These are phyloP conservation scores for Limnanthes douglasii DNA, from an alignment of 345 rosid genomes.

Conservation along the genomic window DNA sequence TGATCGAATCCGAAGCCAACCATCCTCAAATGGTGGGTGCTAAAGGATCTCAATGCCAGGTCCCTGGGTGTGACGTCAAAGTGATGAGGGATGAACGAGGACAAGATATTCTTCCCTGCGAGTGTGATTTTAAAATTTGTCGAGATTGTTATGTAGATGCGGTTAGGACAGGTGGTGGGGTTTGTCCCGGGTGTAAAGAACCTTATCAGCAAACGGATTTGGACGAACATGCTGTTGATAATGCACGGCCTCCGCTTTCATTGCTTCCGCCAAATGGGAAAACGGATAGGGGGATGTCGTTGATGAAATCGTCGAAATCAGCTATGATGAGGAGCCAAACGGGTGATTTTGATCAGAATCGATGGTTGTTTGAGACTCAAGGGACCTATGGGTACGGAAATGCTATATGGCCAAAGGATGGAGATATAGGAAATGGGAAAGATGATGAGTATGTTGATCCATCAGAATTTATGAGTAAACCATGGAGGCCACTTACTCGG, in stretches of 20 bases:
- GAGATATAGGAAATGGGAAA: constrained; percentile 48
- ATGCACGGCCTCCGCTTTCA: constrained; percentile 47
- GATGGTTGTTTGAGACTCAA: constrained; percentile 86
- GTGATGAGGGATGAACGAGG: constrained; percentile 95
- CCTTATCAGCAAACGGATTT: constrained; percentile 69
- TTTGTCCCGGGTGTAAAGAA: constrained; percentile 91
- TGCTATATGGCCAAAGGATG: constrained; percentile 94
- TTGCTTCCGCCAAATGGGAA: constrained; percentile 40
- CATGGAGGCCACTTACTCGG: constrained; percentile 95
- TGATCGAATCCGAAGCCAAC: constrained; percentile 67
- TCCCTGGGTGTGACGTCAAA: constrained; percentile 90
- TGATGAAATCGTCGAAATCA: constrained; percentile 87
- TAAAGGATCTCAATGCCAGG: constrained; percentile 77
- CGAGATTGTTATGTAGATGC: constrained; percentile 88
- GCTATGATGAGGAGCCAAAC: constrained; percentile 89
- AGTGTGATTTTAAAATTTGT: constrained; percentile 92
- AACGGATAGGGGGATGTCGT: constrained; percentile 87
- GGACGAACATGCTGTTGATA: constrained; percentile 39
- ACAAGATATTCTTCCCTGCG: constrained; percentile 80
- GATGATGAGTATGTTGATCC: constrained; percentile 48
- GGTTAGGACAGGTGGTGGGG: constrained; percentile 63
- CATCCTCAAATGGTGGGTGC: constrained; percentile 99
- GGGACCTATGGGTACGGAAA: constrained; percentile 95
- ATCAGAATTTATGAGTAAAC: constrained; percentile 65
- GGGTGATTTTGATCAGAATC: constrained; percentile 85